These are phyloP conservation scores for Gaeumannomyces sp. DNA, from an alignment of 2,329 filamentous ascomycete genomes.

Conservation along the genomic window DNA sequence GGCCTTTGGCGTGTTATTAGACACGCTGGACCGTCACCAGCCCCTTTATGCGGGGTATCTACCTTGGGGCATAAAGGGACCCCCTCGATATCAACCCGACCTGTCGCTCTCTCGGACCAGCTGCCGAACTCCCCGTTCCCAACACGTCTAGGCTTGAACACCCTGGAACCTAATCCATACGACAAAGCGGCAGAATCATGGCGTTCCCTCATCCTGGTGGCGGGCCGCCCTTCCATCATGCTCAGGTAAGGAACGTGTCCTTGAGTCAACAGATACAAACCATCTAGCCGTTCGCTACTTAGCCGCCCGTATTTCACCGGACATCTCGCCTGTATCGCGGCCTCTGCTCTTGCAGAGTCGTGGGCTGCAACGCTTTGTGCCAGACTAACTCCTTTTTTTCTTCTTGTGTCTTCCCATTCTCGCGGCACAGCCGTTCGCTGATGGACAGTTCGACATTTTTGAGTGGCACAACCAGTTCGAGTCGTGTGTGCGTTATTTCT, in stretches of 20 bases:
- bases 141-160: no score
- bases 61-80: no score
- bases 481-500: constrained; percentile 83
- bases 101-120: no score
- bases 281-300: background rate
- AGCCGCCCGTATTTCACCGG: background rate
- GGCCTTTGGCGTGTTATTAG: no score
- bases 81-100: no score
- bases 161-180: no score
- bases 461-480: constrained; percentile 91
- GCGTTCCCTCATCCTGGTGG: constrained; percentile 21
- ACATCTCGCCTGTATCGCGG: background rate
- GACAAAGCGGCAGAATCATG: constrained; percentile 17
- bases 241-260: constrained; percentile 24
- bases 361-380: background rate
- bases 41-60: no score
- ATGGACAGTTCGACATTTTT: constrained; percentile 67
- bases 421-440: constrained; percentile 35
- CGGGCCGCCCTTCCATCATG: constrained; percentile 22
- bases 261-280: background rate
- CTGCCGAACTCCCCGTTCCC: no score
- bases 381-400: no score
- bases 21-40: no score
- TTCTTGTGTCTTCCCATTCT: background rate
- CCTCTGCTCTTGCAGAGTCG: background rate